phyloP scores from a whole-genome alignment of 116 monocot genomes.

The Cymodocea nodosa region DNA sequence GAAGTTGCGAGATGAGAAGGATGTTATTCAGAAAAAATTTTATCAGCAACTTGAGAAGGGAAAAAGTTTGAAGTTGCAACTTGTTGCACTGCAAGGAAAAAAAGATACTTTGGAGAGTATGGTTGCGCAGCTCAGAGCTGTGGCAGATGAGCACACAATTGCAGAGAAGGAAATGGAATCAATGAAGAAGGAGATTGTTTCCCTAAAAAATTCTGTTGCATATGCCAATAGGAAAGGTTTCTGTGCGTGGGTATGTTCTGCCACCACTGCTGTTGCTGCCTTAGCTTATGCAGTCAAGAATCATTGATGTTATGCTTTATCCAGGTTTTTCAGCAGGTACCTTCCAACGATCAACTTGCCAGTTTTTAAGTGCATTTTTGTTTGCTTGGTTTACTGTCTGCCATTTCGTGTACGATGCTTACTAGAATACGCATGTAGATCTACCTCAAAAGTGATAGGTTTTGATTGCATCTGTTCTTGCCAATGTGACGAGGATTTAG shows the following conservation, averaged over 20 bases:
- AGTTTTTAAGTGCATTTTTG: background rate
- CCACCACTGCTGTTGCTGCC: conserved; percentile 1
- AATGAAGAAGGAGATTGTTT: conserved; percentile 2
- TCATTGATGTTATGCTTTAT: conserved; percentile 1
- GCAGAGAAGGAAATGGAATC: conserved; percentile 2
- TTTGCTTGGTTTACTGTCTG: background rate
- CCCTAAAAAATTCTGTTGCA: background rate
- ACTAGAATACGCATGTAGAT: too few species aligned
- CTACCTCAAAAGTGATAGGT: too few species aligned
- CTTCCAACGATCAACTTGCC: background rate
- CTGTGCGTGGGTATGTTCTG: conserved; percentile 8
- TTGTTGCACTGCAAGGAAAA: background rate
- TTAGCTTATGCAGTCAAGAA: conserved; percentile 1
- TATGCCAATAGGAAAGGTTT: background rate
- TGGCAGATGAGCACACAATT: background rate
- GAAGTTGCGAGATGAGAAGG: background rate
- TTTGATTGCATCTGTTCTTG: too few species aligned
- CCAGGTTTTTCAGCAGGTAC: too few species aligned
- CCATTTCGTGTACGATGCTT: too few species aligned
- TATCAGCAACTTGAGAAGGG: background rate
- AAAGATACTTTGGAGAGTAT: background rate
- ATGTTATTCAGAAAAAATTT: background rate
- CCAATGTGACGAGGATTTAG: too few species aligned
- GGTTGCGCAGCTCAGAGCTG: background rate
- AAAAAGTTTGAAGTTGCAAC: background rate